Base-by-base conservation (phyloP, 768 basidiomycete genomes). In the Phanerochaete sordida region DNA sequence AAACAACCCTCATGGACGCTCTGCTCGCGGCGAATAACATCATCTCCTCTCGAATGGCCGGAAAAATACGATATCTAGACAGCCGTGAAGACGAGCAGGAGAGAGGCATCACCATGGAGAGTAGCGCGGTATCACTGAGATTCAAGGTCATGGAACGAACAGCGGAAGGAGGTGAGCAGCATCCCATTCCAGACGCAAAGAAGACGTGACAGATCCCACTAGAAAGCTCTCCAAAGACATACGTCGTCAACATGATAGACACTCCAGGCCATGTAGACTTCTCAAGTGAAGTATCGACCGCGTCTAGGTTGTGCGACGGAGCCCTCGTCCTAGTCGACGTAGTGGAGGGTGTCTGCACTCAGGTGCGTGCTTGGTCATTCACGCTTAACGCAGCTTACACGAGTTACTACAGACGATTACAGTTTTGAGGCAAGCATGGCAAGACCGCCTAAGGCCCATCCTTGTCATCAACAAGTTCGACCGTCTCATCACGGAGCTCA, bases 201-300 rank as follows among this genome's bases (percentile, higher is more conserved):
- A 59, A 61, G 48, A 48, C 60, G 66, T 75, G 70, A 80, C 75
- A 66, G 65, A 73, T 71, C 63, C 70, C 65, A 68, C 66, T 68
- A 90, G 90, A 73, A 71, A 80, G 72, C 72, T 74, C 75, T 55
- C 77, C 82, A 27, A 88, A 79, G 69, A 89, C 86, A 24, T 97
- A 91, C 75, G 80, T 90, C 48, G 84, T 98, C 56, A 98, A 97
- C 70, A 88, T 98, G 81, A 96, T 99, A 63, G 97, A 99, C 73
- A 98, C 97, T 0, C 97, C 97, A 16, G 97, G 97, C 3, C 97
- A 99, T 75, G 96, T 99, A 24, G 97, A 98, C 73, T 99, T 99
- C 66, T 95, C 95, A 0, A 94, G 89, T 57, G 97, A 98, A 71
- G 97, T 99, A 0, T 98, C 95, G 1, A 91, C 93, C 1, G 95